Conservation (phyloP, 2,329 filamentous ascomycete genomes). For the Fonsecaea erecta region DNA sequence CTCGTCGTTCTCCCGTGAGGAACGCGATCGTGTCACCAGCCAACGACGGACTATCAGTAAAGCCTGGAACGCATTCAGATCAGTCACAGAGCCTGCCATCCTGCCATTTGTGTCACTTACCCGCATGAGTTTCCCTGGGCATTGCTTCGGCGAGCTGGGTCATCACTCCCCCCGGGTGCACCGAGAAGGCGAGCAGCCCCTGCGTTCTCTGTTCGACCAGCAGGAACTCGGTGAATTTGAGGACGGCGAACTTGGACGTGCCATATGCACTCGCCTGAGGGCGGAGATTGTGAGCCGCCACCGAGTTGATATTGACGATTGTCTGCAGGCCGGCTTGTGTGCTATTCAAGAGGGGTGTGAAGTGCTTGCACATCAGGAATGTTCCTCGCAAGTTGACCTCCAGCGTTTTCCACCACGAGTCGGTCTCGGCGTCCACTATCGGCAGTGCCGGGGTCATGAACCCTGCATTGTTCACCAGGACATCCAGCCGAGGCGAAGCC, state of each 20-base stretch:
- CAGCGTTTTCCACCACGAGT: slow-evolving; percentile 54
- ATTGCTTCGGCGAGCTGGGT: slow-evolving; percentile 32
- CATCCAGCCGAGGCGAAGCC: slow-evolving; percentile 38
- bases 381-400: slow-evolving; percentile 58
- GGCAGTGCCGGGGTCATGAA: slow-evolving; percentile 33
- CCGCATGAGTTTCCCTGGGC: slow-evolving; percentile 23
- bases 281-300: slow-evolving; percentile 44
- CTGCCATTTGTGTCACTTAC: slow-evolving; percentile 4
- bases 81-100: not conserved
- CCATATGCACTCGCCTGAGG: slow-evolving; percentile 53
- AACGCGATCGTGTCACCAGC: slow-evolving; percentile 38
- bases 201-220: slow-evolving; percentile 48
- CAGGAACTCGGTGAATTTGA: slow-evolving; percentile 54
- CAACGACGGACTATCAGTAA: slow-evolving; percentile 33
- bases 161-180: slow-evolving; percentile 32
- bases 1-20: slow-evolving; percentile 36
- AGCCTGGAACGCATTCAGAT: not conserved
- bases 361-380: slow-evolving; percentile 29
- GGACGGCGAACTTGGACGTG: slow-evolving; percentile 51
- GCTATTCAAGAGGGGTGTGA: slow-evolving; percentile 42
- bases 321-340: slow-evolving; percentile 28
- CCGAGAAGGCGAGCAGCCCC: slow-evolving; percentile 29
- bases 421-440: slow-evolving; percentile 39
- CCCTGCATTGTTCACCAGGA: slow-evolving; percentile 37
- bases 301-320: slow-evolving; percentile 48